Percentiles rank a stretch among this genome's conserved stretches.
These are phyloP conservation scores for Zangia roseola DNA, from an alignment of 768 basidiomycete species.

Conservation along the genomic window DNA sequence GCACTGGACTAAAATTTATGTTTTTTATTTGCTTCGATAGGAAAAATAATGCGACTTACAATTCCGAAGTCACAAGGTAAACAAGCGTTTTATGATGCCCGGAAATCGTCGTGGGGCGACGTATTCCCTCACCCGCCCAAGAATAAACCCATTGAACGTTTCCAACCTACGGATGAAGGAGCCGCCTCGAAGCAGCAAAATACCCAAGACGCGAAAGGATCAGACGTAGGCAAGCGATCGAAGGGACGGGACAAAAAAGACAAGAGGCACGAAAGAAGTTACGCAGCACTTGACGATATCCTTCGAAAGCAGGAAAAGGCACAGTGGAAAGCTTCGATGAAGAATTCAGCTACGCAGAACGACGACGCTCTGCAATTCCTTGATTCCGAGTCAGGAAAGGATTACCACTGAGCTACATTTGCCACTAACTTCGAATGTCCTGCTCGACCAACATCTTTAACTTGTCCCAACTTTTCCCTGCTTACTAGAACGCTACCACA, in stretches of 20 bases:
- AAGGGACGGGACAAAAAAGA: slow-evolving; percentile 27
- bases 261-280: slow-evolving; percentile 23
- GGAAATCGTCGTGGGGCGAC: slow-evolving; percentile 93
- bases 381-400: slow-evolving; percentile 8
- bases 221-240: slow-evolving; percentile 59
- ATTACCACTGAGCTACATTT: slow-evolving; percentile 6
- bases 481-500: background rate
- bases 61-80: slow-evolving; percentile 95
- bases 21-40: slow-evolving; percentile 38
- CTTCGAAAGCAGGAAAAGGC: slow-evolving; percentile 41
- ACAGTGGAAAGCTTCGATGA: slow-evolving; percentile 27
- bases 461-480: background rate
- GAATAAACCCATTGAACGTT: slow-evolving; percentile 67
- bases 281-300: slow-evolving; percentile 30
- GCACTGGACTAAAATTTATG: background rate
- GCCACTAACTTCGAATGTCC: background rate
- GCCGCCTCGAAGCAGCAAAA: slow-evolving; percentile 28
- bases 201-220: slow-evolving; percentile 34
- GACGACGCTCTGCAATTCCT: slow-evolving; percentile 4
- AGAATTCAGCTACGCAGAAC: slow-evolving; percentile 3
- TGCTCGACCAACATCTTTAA: too few species aligned
- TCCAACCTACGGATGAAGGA: slow-evolving; percentile 36
- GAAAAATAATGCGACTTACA: slow-evolving; percentile 87
- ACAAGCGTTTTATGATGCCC: slow-evolving; percentile 91
- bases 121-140: slow-evolving; percentile 90